Evolutionary conservation across 2,329 filamentous ascomycete genomes (phyloP).

Genomic region (Sporothrix brunneoviolacea): DNA sequence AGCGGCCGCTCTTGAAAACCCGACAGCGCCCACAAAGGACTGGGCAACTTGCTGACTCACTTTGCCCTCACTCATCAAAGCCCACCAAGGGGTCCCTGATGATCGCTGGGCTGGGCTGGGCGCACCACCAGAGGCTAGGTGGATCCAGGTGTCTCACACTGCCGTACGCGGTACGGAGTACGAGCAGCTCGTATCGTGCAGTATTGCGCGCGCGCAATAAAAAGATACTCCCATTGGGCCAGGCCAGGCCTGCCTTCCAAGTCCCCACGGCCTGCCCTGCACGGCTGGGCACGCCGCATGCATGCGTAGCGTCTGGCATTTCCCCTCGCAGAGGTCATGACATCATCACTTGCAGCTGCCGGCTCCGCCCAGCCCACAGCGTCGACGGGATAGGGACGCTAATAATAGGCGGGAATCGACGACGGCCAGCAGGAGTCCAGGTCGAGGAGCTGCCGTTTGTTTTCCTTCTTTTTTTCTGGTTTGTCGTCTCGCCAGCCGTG

Average conservation of each 20-base stretch:
- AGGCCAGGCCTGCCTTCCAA: no score
- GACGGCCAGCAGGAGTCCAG: slow-evolving; percentile 1
- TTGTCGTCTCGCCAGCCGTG: no score
- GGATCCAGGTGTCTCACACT: no score
- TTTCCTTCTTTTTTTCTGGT: background rate
- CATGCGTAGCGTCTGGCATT: background rate
- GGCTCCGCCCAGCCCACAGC: background rate
- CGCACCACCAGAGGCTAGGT: no score
- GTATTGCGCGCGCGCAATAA: no score
- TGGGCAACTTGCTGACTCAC: slow-evolving; percentile 2
- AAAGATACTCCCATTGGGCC: no score
- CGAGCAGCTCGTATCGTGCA: no score
- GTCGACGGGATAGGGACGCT: background rate
- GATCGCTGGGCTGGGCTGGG: background rate
- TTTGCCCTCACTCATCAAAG: slow-evolving; percentile 9
- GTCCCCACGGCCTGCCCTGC: no score
- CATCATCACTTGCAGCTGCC: slow-evolving; percentile 11
- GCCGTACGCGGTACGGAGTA: no score
- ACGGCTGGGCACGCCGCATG: background rate
- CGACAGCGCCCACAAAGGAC: background rate
- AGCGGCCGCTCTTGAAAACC: no score
- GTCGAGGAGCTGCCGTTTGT: no score
- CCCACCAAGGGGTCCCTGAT: slow-evolving; percentile 4
- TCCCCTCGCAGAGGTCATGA: slow-evolving; percentile 11
- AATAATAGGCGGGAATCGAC: slow-evolving; percentile 5